These are phyloP conservation scores for Gloeophyllum trabeum DNA, from an alignment of 768 basidiomycete species.

Conservation along the genomic window DNA sequence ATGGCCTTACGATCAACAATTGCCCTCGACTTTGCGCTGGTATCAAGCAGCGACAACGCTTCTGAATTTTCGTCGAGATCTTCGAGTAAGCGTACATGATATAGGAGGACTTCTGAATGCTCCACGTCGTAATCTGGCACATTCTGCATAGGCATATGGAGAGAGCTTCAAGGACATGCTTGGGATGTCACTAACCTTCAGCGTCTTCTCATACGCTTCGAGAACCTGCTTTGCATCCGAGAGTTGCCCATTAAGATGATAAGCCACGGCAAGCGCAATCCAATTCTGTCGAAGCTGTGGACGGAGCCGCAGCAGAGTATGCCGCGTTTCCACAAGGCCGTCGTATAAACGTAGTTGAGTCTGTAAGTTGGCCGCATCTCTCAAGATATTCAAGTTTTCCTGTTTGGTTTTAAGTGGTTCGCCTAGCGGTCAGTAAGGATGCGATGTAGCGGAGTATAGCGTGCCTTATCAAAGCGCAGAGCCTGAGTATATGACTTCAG, in stretches of 20 bases:
- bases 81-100: constrained; percentile 64
- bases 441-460: constrained; percentile 10
- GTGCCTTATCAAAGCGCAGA: constrained; percentile 78
- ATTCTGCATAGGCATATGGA: constrained; percentile 33
- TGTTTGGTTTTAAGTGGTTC: no score
- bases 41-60: constrained; percentile 54
- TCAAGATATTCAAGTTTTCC: constrained; percentile 92
- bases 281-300: constrained; percentile 83
- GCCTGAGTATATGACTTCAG: constrained; percentile 89
- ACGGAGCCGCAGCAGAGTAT: constrained; percentile 67
- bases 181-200: constrained; percentile 47
- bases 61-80: constrained; percentile 52
- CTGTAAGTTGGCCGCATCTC: constrained; percentile 83
- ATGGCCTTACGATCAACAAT: constrained; percentile 66
- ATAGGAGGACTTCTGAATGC: constrained; percentile 73
- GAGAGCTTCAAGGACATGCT: background rate
- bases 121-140: constrained; percentile 73
- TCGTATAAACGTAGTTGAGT: constrained; percentile 80
- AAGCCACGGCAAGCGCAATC: constrained; percentile 82
- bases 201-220: constrained; percentile 54
- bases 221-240: constrained; percentile 61
- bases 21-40: constrained; percentile 45
- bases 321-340: constrained; percentile 69
- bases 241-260: constrained; percentile 72
- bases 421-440: constrained; percentile 2